Base-by-base conservation (phyloP, 2,329 filamentous ascomycete genomes). In the Diaporthe amygdali region DNA sequence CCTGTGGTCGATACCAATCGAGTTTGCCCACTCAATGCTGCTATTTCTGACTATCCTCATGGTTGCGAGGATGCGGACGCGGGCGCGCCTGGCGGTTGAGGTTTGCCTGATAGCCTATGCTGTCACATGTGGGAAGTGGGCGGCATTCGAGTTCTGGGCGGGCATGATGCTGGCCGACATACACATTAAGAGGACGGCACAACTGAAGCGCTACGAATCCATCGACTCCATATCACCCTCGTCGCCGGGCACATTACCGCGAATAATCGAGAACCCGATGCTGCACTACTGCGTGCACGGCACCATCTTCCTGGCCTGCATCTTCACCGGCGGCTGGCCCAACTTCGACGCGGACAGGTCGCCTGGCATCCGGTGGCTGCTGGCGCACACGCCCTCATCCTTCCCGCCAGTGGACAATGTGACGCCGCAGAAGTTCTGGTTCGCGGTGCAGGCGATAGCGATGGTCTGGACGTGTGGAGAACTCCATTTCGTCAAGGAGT, bases 1-100 rank as follows among this genome's bases (percentile, higher is more conserved):
- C 67, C 78, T 86, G 20, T 87, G 84, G 85, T 86, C 85, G 2
- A 85, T 87, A 22, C 83, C 85, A 1, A 81, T 85, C 69, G 84
- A 87, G 69, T 83, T 85, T 66, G 82, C 79, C 32, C 81, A 84
- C 75, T 86, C 84, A 10, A 81, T 86, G 80, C 74, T 84, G 27
- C 74, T 85, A 8, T 85, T 86, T 70, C 74, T 81, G 47, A 72
- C 82, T n/a, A 74, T 82, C 25, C 71, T 85, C n/a, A 77, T 80
- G 39, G 73, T 84, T 2, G 80, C 81, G 20, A 76, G 81, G 25
- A 72, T 83, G 39, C 77, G 78, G 54, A 72, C 78, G 10, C 72
- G 74, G 14, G 68, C 83, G 17, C 79, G 83, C 1, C 76, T 82
- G 55, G 71, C 69, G 0, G 67, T 75, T 7, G 75, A 79, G 17